phyloP scores from a whole-genome alignment of 495 filamentous ascomycete species.

The Sordaria brevicollis region DNA sequence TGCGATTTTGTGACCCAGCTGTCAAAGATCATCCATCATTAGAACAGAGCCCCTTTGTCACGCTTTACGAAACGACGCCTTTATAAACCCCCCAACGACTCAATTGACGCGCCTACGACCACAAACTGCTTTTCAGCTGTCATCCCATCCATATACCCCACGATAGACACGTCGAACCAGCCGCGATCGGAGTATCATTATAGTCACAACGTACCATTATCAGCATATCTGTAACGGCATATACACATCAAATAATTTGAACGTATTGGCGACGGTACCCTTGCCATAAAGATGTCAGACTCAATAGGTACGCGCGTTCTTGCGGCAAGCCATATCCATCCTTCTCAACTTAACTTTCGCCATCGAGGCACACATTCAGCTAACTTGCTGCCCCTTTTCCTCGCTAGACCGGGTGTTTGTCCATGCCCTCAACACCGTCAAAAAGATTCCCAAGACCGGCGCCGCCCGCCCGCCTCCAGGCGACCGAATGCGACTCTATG shows the following conservation, averaged over 20 bases:
- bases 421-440: slow-evolving; percentile 96
- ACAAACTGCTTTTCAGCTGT: neutral
- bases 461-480: slow-evolving; percentile 74
- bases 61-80: neutral
- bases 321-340: neutral
- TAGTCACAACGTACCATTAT: neutral
- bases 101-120: neutral
- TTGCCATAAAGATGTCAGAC: slow-evolving; percentile 31
- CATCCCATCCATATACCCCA: neutral
- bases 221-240: neutral
- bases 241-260: neutral
- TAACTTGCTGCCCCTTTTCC: slow-evolving; percentile 9
- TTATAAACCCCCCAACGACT: neutral
- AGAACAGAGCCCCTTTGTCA: neutral
- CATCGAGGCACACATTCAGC: neutral
- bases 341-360: neutral
- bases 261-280: neutral
- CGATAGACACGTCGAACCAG: neutral
- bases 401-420: slow-evolving; percentile 93
- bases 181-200: neutral
- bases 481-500: slow-evolving; percentile 86
- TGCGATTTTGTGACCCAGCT: neutral
- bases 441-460: slow-evolving; percentile 90
- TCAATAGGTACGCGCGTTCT: slow-evolving; percentile 33
- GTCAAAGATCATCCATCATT: neutral